Evolutionary conservation across 306 rosid genomes (phyloP), one percentile per base, ranked within the genome.

Genomic region (Quercus glauca): DNA sequence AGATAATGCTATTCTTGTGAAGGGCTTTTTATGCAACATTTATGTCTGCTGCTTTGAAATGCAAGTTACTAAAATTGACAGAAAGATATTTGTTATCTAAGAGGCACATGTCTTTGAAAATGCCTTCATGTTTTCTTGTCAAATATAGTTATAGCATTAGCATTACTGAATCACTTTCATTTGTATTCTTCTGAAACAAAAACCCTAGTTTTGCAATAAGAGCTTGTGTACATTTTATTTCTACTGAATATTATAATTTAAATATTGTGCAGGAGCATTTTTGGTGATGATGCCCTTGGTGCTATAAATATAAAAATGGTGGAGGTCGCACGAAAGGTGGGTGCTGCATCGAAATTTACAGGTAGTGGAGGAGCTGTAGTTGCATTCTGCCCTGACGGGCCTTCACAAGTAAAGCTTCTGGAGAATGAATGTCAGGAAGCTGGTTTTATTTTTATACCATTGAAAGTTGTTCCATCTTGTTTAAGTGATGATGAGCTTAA

Each of bases 351-450:
- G 6, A 95, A 93, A 78, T 95, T 95, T 85, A 95, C 99, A 1
- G 99, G 99, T 20, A 95, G 99, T 7, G 99, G 98, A 56, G 99
- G 99, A 83, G 99, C 98, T 61, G 89, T 95, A 5, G 92, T 91
- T 25, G 97, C 89, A 45, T 93, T 84, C 75, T 95, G 98, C 75
- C 98, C 98, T 1, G 78, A 87, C 15, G 99, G 99, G 55, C 59
- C 85, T 68, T 81, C 87, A 59, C 99, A 93, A 85, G 94, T 82
- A 83, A 81, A 88, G 87, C 96, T 76, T 59, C 84, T 95, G 41
- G 91, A 93, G 86, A 89, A 88, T 29, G 92, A 84, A 68, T 91
- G 99, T 74, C 73, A 45, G n/a, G 73, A 83, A 58, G 96, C 90
- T 78, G 97, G 97, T 71, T 93, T 95, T 70, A 78, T 72, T 73